These are phyloP conservation scores for Myxozyma melibiosi DNA, from an alignment of 805 yeast genomes.

Conservation along the genomic window DNA sequence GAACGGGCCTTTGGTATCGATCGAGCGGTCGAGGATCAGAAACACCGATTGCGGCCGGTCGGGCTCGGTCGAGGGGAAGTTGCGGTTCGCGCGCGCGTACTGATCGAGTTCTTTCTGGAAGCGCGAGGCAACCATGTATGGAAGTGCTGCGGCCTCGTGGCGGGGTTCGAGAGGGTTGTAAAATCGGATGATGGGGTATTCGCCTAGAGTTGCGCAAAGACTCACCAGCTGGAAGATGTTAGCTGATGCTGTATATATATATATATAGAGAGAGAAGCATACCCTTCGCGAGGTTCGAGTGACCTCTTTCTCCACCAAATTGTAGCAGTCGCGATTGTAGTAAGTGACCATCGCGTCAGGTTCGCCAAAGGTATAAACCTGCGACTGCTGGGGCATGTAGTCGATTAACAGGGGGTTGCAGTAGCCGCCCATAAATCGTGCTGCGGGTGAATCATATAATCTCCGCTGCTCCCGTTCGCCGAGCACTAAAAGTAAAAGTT, in stretches of 20 bases:
- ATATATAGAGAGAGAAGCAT: neutral
- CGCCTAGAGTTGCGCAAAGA: constrained; percentile 77
- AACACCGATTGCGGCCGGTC: constrained; percentile 71
- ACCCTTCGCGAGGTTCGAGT: constrained; percentile 54
- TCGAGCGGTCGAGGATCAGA: constrained; percentile 76
- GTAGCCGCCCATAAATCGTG: constrained; percentile 39
- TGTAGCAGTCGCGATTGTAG: constrained; percentile 65
- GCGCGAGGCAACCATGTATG: constrained; percentile 68
- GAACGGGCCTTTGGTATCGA: constrained; percentile 81
- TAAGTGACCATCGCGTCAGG: constrained; percentile 66
- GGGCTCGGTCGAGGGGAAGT: constrained; percentile 57
- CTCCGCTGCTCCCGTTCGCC: constrained; percentile 25
- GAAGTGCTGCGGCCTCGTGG: constrained; percentile 60
- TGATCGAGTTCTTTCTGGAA: constrained; percentile 74
- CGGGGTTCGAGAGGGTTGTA: constrained; percentile 56
- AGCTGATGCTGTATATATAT: neutral
- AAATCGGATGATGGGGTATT: constrained; percentile 83
- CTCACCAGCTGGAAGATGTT: constrained; percentile 55
- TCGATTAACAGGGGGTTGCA: constrained; percentile 50
- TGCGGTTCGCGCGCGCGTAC: constrained; percentile 68
- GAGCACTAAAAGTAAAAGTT: constrained; percentile 21
- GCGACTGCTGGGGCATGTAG: constrained; percentile 66
- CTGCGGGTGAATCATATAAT: constrained; percentile 37
- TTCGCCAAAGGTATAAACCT: constrained; percentile 69
- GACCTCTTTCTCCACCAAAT: constrained; percentile 61